Percentiles rank a stretch among this genome's conserved stretches.
phyloP scores from a whole-genome alignment of 2,329 filamentous ascomycete species.

The Ramularia collo-cygni region DNA sequence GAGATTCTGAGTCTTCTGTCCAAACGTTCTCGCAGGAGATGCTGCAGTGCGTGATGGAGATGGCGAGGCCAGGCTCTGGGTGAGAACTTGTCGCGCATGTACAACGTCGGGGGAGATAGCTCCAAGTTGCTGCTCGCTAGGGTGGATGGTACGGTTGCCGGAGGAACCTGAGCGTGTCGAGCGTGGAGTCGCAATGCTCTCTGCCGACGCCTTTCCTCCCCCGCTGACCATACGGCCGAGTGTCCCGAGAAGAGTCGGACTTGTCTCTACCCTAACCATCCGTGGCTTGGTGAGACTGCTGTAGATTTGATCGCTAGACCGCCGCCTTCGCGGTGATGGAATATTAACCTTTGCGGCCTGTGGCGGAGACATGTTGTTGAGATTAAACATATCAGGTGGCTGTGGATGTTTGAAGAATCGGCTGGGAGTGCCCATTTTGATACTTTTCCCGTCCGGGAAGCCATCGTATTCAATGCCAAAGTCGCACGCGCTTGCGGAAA shows the following conservation, averaged over 20 bases:
- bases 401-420: slow-evolving; percentile 28
- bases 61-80: slow-evolving; percentile 9
- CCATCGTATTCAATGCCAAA: slow-evolving; percentile 21
- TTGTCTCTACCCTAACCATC: slow-evolving; percentile 25
- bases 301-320: slow-evolving; percentile 22
- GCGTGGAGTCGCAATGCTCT: slow-evolving; percentile 17
- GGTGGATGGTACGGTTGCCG: slow-evolving; percentile 20
- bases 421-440: slow-evolving; percentile 30
- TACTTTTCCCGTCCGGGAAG: slow-evolving; percentile 30
- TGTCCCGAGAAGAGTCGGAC: slow-evolving; percentile 18
- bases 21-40: slow-evolving; percentile 21
- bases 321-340: slow-evolving; percentile 12
- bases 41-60: slow-evolving; percentile 15
- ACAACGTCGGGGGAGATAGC: slow-evolving; percentile 11
- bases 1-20: slow-evolving; percentile 27
- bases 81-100: slow-evolving; percentile 3
- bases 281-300: slow-evolving; percentile 20
- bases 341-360: slow-evolving; percentile 1
- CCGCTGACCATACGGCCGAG: slow-evolving; percentile 11
- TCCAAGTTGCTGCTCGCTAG: slow-evolving; percentile 9
- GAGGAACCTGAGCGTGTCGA: slow-evolving; percentile 23
- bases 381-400: slow-evolving; percentile 20
- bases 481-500: slow-evolving; percentile 16
- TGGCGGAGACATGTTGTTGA: slow-evolving; percentile 13
- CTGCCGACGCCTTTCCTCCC: slow-evolving; percentile 14